Evolutionary conservation across 495 filamentous ascomycete species (phyloP), one percentile per base, ranked within the genome.

Genomic region (Penicillium ochrochloron): DNA sequence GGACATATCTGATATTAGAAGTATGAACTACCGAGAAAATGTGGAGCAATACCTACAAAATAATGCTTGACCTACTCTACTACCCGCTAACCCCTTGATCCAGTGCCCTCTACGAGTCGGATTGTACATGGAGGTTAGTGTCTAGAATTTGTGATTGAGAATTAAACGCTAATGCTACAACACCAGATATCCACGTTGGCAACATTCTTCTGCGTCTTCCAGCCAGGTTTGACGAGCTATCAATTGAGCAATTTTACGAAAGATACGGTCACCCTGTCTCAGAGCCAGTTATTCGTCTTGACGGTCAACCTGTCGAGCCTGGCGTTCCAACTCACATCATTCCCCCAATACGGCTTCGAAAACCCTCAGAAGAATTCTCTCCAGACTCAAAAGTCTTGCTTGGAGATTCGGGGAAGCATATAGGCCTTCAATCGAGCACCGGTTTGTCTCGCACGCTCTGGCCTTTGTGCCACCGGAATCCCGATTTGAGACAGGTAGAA

Each of bases 401-500:
- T 15, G 37, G 37, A 15, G 37, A 39, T 39, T 39, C 2, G 37
- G 37, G 6, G 37, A 39, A 10, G 37, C 37, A 7, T 14, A 15
- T 14, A 3, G 14, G 5, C 37, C 37, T 10, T 39, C 37, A 15
- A 10, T 10, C 7, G 37, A 39, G 37, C 5, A 39, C 10, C 37
- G n/a, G 37, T 39, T 2, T 39, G 10, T 1, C 37, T 39, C 37
- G 11, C 37, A 39, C 1, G 37, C 37, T 10, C 37, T 39, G 17
- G 14, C 37, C 14, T 39, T 39, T 10, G 11, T 39, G 37, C 68
- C 73, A 5, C 70, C 73, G 25, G 70, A 73, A 60, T 61, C 65
- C 33, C 52, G 66, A n/a, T 71, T 71, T 66, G 65, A 76, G 60
- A 65, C 71, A 35, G 51, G 65, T 23, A 42, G 39, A 12, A 54